Base-by-base conservation (phyloP, 2,329 filamentous ascomycete species). In the Diaporthe amygdali region DNA sequence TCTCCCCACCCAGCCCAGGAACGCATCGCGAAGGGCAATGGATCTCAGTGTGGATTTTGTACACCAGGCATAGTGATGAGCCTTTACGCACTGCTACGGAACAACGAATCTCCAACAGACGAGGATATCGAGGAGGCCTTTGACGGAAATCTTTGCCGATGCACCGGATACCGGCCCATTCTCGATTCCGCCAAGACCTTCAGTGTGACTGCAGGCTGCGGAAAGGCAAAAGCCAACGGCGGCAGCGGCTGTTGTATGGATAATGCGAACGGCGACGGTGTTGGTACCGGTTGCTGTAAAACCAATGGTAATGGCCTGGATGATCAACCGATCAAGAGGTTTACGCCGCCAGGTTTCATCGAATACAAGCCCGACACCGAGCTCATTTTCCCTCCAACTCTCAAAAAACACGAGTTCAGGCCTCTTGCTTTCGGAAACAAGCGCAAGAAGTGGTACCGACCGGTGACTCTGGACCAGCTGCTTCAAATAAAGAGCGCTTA, bases 41-140 rank as follows among this genome's bases (percentile, higher is more conserved):
- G 96, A 61, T 97, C 94, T 76, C 96, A 99, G 81, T 99, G 89
- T 72, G 89, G 95, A 1, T 99, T 99, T 83, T 99, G 96, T 79
- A 98, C 96, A 0, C 96, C 96, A 5, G 96, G 96, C 2, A 98
- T 99, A 77, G 95, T 98, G 74, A 98, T 98, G 94, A 98, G 95
- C 80, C 82, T 98, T 69, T 99, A 99, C 81, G 96, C 96, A 7
- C 86, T 98, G 54, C 86, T 99, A 39, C 89, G 96, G 72, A 98
- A 98, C 78, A 93, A 95, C 75, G 86, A 91, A 5, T 87, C 87
- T 25, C 95, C 96, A 0, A 91, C 90, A 3, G 90, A 96, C 77
- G 90, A 94, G 75, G 94, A 97, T 37, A 88, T 98, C 41, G 96
- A 99, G 81, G 96, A 98, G 83, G 95, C 96, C 0, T 98, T 98